Conservation (phyloP, 805 yeast species). For the Hanseniaspora guilliermondii region DNA sequence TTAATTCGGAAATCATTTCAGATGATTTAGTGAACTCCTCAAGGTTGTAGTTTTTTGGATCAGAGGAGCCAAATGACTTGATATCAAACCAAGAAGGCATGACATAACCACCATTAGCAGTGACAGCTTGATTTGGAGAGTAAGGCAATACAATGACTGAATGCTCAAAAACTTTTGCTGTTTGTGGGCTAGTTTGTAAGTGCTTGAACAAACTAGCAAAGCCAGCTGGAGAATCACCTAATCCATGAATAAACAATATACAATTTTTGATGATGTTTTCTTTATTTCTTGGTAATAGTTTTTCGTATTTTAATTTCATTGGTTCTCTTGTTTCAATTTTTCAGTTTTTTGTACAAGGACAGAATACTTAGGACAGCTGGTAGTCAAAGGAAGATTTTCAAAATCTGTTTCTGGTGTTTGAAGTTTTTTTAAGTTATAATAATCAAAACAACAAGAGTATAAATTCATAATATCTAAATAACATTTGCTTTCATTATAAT, state of each 20-base stretch:
- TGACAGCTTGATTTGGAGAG: conserved; percentile 65
- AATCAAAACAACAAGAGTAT: conserved; percentile 61
- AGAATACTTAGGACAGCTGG: conserved; percentile 12
- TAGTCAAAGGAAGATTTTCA: conserved; percentile 5
- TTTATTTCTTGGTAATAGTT: background rate
- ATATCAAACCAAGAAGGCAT: conserved; percentile 90
- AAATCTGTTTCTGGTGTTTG: background rate
- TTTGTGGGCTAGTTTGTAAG: conserved; percentile 27
- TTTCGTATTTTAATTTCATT: conserved; percentile 6
- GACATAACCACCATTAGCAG: conserved; percentile 49
- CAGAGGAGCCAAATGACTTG: conserved; percentile 36
- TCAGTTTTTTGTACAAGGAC: conserved; percentile 1
- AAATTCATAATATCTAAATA: conserved; percentile 53
- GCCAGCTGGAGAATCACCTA: conserved; percentile 84
- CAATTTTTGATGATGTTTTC: conserved; percentile 4
- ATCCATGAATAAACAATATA: conserved; percentile 71
- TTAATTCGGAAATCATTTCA: conserved; percentile 33
- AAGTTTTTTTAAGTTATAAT: conserved; percentile 33
- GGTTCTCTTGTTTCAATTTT: conserved; percentile 3
- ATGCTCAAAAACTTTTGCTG: conserved; percentile 34
- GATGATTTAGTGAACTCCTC: conserved; percentile 41
- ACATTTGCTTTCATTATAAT: conserved; percentile 66
- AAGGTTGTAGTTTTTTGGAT: conserved; percentile 18
- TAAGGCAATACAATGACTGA: conserved; percentile 77
- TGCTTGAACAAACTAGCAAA: conserved; percentile 73